Conservation (phyloP, 1,284 basidiomycete species). For the Rhizoctonia solani region DNA sequence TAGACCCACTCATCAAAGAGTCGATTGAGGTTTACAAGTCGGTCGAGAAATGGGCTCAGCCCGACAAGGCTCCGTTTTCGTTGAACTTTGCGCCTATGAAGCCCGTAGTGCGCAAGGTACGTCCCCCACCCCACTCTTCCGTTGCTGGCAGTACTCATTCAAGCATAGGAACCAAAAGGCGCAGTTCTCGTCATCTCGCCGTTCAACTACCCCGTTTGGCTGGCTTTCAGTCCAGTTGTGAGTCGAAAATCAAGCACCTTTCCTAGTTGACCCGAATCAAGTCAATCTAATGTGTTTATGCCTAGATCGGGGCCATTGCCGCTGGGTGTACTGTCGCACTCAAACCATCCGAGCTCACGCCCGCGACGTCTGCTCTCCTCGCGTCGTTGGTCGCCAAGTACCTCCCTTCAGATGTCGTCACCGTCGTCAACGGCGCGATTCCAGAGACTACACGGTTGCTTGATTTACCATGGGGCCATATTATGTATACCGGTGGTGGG, state of each 20-base stretch:
- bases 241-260: conserved; percentile 38
- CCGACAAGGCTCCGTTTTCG: conserved; percentile 63
- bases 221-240: conserved; percentile 60
- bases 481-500: conserved; percentile 68
- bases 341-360: conserved; percentile 83
- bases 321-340: conserved; percentile 76
- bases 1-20: conserved; percentile 57
- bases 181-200: conserved; percentile 63
- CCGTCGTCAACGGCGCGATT: conserved; percentile 76
- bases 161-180: conserved; percentile 65
- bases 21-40: conserved; percentile 65
- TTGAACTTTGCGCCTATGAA: conserved; percentile 59
- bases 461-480: conserved; percentile 84
- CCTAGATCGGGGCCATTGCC: conserved; percentile 73
- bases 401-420: conserved; percentile 71
- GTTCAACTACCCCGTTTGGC: conserved; percentile 62
- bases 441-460: conserved; percentile 76
- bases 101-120: conserved; percentile 62
- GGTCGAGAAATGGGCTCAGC: conserved; percentile 75
- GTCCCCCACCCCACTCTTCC: neutral
- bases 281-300: no score
- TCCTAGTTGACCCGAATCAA: no score
- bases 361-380: conserved; percentile 66
- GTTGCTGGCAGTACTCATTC: neutral
- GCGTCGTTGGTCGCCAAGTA: conserved; percentile 80